Evolutionary conservation across 2,329 filamentous ascomycete species (phyloP).

Genomic region (Exutisphaerella laricina): DNA sequence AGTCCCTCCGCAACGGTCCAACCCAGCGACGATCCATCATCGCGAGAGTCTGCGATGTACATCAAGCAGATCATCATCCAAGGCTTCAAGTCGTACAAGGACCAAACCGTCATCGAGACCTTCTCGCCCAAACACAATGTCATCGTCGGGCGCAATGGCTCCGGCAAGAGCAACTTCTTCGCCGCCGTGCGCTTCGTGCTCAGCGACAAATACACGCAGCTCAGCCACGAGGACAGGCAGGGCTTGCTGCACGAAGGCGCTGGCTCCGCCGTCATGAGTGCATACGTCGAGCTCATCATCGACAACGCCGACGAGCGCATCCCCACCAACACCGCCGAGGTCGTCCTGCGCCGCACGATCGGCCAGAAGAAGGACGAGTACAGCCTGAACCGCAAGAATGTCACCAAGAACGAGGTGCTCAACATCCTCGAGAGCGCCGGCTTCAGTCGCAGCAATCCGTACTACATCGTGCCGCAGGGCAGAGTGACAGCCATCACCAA

Average conservation of each 20-base stretch:
- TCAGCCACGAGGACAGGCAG: slow-evolving; percentile 92
- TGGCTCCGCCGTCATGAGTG: slow-evolving; percentile 95
- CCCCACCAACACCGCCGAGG: slow-evolving; percentile 83
- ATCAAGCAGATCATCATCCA: slow-evolving; percentile 99
- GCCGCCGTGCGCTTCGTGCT: slow-evolving; percentile 97
- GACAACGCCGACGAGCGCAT: slow-evolving; percentile 97
- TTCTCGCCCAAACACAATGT: slow-evolving; percentile 98
- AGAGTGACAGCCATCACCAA: slow-evolving; percentile 94
- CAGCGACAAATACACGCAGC: slow-evolving; percentile 85
- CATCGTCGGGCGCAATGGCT: slow-evolving; percentile 97
- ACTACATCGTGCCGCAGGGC: slow-evolving; percentile 98
- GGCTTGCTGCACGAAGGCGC: slow-evolving; percentile 96
- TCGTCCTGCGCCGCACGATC: slow-evolving; percentile 88
- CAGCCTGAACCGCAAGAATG: slow-evolving; percentile 92
- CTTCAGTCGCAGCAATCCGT: slow-evolving; percentile 94
- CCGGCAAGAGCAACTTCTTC: slow-evolving; percentile 99
- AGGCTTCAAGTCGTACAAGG: slow-evolving; percentile 97
- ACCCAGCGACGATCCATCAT: no score
- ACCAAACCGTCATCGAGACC: slow-evolving; percentile 96
- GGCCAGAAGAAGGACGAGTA: slow-evolving; percentile 98
- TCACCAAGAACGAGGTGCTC: slow-evolving; percentile 89
- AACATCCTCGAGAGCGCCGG: slow-evolving; percentile 93
- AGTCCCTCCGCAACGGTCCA: no score
- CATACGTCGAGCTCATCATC: slow-evolving; percentile 99
- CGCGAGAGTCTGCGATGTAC: no score